Conservation (phyloP, 805 yeast species). For the Zygotorulaspora sp. region DNA sequence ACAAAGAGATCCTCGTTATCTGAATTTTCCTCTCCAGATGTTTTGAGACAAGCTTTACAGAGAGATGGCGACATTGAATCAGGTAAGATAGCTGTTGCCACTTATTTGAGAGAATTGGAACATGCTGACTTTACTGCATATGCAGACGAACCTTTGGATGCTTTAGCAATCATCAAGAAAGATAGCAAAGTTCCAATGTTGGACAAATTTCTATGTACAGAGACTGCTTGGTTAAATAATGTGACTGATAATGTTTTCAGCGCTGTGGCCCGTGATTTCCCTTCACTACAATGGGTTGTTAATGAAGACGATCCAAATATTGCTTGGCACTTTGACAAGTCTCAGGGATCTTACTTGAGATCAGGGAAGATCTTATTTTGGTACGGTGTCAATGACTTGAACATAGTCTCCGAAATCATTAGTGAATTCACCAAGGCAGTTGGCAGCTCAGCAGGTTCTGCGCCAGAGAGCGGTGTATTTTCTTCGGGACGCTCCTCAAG, state of each 20-base stretch:
- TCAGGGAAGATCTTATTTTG: conserved; percentile 89
- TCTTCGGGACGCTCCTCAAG: conserved; percentile 46
- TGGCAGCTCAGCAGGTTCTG: conserved; percentile 32
- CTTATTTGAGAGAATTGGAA: conserved; percentile 73
- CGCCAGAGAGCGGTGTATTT: conserved; percentile 42
- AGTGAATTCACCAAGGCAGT: conserved; percentile 43
- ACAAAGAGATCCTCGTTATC: conserved; percentile 61
- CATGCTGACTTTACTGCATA: conserved; percentile 62
- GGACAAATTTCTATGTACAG: conserved; percentile 81
- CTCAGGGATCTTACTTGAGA: conserved; percentile 90
- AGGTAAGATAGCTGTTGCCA: conserved; percentile 70
- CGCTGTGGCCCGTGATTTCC: conserved; percentile 69
- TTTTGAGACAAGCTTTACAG: conserved; percentile 68
- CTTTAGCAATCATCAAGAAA: conserved; percentile 75
- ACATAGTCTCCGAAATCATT: conserved; percentile 59
- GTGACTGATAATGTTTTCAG: conserved; percentile 92
- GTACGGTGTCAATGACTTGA: conserved; percentile 76
- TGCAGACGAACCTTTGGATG: conserved; percentile 95
- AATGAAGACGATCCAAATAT: conserved; percentile 87
- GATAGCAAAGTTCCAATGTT: conserved; percentile 55
- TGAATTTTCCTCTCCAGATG: conserved; percentile 70
- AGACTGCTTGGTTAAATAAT: conserved; percentile 94
- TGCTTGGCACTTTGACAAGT: conserved; percentile 85
- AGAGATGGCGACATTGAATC: conserved; percentile 71
- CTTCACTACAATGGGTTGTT: conserved; percentile 79